phyloP scores from a whole-genome alignment of 306 rosid genomes.

The Acacia acuminata region DNA sequence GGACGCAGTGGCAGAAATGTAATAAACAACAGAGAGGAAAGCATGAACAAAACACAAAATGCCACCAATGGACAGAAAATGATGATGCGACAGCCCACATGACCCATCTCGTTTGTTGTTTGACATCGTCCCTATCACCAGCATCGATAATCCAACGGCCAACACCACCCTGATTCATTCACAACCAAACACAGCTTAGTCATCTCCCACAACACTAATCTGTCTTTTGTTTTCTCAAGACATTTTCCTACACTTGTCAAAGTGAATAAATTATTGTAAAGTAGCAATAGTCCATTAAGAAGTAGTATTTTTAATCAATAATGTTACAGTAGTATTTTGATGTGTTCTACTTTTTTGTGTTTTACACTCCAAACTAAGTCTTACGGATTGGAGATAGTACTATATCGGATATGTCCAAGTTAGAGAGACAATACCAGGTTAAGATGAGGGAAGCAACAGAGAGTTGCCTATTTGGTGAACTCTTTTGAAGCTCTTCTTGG shows the following conservation, averaged over 20 bases:
- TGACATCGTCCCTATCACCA: conserved; percentile 89
- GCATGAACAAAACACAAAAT: conserved; percentile 87
- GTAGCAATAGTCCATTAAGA: background rate
- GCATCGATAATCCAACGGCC: conserved; percentile 74
- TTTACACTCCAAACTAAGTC: no score
- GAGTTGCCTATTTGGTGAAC: conserved; percentile 69
- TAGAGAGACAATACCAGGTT: conserved; percentile 59
- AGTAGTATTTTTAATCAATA: background rate
- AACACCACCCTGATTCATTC: conserved; percentile 61
- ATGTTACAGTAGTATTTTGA: background rate
- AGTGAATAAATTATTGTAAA: background rate
- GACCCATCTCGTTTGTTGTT: conserved; percentile 73
- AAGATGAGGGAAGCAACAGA: conserved; percentile 73
- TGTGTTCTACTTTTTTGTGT: no score
- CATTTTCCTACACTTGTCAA: background rate
- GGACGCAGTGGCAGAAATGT: conserved; percentile 69
- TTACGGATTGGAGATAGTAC: no score
- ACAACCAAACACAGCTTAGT: conserved; percentile 10
- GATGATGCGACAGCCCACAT: conserved; percentile 92
- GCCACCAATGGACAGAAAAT: conserved; percentile 94
- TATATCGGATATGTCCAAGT: background rate
- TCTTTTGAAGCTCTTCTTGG: conserved; percentile 76
- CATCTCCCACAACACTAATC: background rate
- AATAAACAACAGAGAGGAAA: conserved; percentile 69
- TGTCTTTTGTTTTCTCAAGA: background rate